Evolutionary conservation across 2,329 filamentous ascomycete species (phyloP).

Genomic region (Talaromyces sp.): DNA sequence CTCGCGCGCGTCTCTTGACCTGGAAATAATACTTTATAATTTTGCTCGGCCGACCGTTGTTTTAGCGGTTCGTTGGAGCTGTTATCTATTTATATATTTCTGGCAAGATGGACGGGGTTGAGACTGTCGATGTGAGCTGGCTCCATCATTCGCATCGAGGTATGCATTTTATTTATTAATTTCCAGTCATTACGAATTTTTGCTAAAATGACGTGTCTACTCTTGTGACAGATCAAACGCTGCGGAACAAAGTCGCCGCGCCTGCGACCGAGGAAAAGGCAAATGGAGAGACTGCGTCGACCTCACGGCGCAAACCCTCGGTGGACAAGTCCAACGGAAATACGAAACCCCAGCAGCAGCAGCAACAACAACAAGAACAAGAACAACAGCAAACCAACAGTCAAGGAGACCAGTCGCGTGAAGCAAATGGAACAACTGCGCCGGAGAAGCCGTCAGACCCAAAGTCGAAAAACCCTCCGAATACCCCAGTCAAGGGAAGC

Average conservation of each 20-base stretch:
- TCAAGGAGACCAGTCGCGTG: not conserved
- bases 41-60: not conserved
- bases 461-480: slow-evolving; percentile 21
- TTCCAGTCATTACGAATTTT: not conserved
- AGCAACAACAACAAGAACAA: slow-evolving; percentile 11
- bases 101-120: slow-evolving; percentile 69
- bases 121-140: slow-evolving; percentile 86
- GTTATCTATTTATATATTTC: not conserved
- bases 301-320: slow-evolving; percentile 19
- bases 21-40: not conserved
- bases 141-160: slow-evolving; percentile 82
- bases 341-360: not conserved
- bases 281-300: slow-evolving; percentile 17
- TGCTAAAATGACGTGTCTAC: slow-evolving; percentile 21
- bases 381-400: not conserved
- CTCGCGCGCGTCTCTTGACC: not conserved
- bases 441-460: slow-evolving; percentile 1
- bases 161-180: slow-evolving; percentile 38
- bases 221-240: slow-evolving; percentile 17
- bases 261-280: slow-evolving; percentile 27
- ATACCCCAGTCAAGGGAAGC: slow-evolving; percentile 30
- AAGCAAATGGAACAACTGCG: slow-evolving; percentile 2
- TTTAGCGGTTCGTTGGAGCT: not conserved
- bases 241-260: slow-evolving; percentile 29
- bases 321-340: not conserved